Base-by-base conservation (phyloP, 768 basidiomycete species). In the Boletus rubropictus region DNA sequence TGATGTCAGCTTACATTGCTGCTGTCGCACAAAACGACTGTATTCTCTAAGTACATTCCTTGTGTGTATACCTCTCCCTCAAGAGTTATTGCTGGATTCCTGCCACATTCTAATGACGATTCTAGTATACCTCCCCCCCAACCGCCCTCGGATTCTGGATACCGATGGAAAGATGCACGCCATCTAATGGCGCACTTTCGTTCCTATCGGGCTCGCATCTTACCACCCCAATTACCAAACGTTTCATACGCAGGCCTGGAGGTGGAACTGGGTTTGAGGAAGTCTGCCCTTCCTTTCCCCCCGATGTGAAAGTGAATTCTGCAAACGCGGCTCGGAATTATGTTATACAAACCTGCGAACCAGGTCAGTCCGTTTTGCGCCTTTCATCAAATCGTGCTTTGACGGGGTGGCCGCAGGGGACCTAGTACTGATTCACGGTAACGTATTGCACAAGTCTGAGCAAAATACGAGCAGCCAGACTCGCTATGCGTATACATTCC, bases 91-190 rank as follows among this genome's bases (percentile, higher is more conserved):
- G 4, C 47, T 17, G 27, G 20, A 22, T 33, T 24, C 33, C 22
- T 42, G 28, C 52, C 29, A n/a, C n/a, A 17, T 39, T n/a, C 20
- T 50, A 24, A 59, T 22, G 6, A 35, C 10, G 39, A 11, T 25
- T 68, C 35, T 63, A 98, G 82, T 97, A 95, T 68, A 96, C 94
- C 8, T 74, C 87, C 33, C 96, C 96, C 10, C 89, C 89, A 0
- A 83, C 82, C 8, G 96, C 96, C 0, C 77, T 98, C 18, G 96
- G 96, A 2, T 90, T 94, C 63, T 99, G 96, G 96, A 88, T 98
- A 48, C 89, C 95, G 0, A 71, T 99, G 31, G 95, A 98, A 64
- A 75, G 79, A 49, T 96, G 93, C 65, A 93, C 92, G 5, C 61
- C 76, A 2, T 68, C 70, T 36, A 94, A 94, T 57, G 92, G 92